phyloP scores from a whole-genome alignment of 345 rosid species.

The Gossypium stocksii region DNA sequence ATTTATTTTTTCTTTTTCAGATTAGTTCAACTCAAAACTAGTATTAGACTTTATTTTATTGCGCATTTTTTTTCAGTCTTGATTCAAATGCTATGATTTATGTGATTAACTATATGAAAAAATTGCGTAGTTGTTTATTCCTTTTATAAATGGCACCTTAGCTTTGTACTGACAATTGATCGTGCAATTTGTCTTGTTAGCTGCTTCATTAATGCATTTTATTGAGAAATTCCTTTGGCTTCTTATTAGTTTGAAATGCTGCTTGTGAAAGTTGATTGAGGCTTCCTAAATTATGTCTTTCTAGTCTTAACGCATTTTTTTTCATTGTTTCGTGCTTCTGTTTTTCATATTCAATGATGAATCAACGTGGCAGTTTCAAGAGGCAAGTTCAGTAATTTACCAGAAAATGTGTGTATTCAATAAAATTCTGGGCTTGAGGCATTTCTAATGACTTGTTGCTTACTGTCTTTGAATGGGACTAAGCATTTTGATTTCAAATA shows the following conservation, averaged over 20 bases:
- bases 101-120: neutral
- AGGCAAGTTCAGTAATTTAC: neutral
- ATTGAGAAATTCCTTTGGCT: neutral
- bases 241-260: neutral
- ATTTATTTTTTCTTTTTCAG: neutral
- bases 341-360: constrained; percentile 1
- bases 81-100: neutral
- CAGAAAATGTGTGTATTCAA: no score
- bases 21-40: neutral
- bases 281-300: neutral
- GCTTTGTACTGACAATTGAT: neutral
- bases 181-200: neutral
- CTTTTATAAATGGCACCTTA: neutral
- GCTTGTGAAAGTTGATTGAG: neutral
- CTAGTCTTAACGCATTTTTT: neutral
- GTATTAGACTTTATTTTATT: neutral
- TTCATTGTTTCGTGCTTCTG: neutral
- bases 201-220: neutral
- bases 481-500: neutral
- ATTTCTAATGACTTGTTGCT: neutral
- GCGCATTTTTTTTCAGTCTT: neutral
- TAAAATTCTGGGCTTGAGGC: neutral
- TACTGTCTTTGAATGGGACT: neutral
- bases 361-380: constrained; percentile 2
- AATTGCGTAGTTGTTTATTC: neutral